Conservation (phyloP, 495 filamentous ascomycete species). For the Penicilliopsis zonata region DNA sequence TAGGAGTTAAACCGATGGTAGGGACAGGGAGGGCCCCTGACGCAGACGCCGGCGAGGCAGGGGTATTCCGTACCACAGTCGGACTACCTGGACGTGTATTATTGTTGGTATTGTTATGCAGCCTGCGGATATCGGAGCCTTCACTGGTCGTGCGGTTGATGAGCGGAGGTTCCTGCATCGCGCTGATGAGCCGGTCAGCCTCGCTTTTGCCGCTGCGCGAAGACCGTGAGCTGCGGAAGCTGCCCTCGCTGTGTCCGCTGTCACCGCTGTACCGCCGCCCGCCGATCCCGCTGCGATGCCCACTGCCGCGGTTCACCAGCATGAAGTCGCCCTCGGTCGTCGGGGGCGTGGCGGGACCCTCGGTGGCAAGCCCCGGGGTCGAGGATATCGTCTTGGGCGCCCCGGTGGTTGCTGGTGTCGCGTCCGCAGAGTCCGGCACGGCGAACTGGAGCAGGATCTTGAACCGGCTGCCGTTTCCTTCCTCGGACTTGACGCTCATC, state of each 20-base stretch:
- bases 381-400: too few species aligned
- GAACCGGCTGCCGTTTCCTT: conserved; percentile 76
- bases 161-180: conserved; percentile 51
- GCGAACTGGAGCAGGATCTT: conserved; percentile 29
- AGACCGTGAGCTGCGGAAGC: conserved; percentile 37
- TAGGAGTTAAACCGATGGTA: too few species aligned
- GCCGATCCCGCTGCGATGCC: too few species aligned
- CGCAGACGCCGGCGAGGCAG: conserved; percentile 8
- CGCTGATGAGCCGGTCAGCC: conserved; percentile 63
- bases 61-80: conserved; percentile 7
- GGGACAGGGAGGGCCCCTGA: conserved; percentile 12
- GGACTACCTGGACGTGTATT: conserved; percentile 8
- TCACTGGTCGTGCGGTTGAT: conserved; percentile 24
- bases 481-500: conserved; percentile 73
- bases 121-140: conserved; percentile 4
- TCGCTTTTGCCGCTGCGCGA: conserved; percentile 50
- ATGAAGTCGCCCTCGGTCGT: too few species aligned
- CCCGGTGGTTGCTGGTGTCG: too few species aligned
- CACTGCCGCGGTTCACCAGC: conserved; percentile 13
- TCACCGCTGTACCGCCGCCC: conserved; percentile 24
- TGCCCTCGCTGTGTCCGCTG: conserved; percentile 41
- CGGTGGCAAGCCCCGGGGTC: too few species aligned
- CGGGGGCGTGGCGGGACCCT: too few species aligned
- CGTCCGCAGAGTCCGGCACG: conserved; percentile 11
- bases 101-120: too few species aligned